These are phyloP conservation scores for Solanum appendiculatum DNA, from an alignment of 257 asterid genomes.

Conservation along the genomic window DNA sequence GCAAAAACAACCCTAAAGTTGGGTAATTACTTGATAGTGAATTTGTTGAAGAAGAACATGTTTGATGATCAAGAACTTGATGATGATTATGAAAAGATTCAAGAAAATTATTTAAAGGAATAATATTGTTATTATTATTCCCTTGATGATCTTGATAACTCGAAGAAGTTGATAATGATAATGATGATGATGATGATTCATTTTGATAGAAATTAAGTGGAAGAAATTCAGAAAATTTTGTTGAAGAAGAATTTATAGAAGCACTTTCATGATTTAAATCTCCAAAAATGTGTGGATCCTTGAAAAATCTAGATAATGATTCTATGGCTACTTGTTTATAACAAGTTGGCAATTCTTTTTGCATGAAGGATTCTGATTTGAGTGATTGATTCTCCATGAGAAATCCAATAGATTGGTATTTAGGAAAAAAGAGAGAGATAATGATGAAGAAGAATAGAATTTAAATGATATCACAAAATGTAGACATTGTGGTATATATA, in stretches of 20 bases:
- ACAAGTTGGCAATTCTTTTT: constrained; percentile 27
- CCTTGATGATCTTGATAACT: background rate
- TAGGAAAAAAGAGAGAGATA: background rate
- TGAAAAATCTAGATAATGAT: constrained; percentile 16
- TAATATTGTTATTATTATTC: background rate
- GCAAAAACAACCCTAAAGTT: constrained; percentile 36
- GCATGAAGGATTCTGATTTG: constrained; percentile 29
- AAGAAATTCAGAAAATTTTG: constrained; percentile 7
- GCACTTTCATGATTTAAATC: background rate
- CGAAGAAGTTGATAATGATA: background rate
- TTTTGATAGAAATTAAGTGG: background rate
- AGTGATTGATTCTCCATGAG: constrained; percentile 22
- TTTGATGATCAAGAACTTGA: constrained; percentile 1
- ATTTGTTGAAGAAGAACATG: constrained; percentile 1
- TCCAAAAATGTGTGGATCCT: constrained; percentile 11
- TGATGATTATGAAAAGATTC: constrained; percentile 10
- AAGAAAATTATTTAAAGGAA: constrained; percentile 20
- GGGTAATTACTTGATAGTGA: constrained; percentile 13
- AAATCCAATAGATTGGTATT: background rate
- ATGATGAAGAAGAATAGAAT: constrained; percentile 5
- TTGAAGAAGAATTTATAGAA: constrained; percentile 3
- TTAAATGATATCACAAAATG: constrained; percentile 17
- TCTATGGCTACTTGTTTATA: constrained; percentile 4
- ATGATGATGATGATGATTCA: background rate
- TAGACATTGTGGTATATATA: constrained; percentile 19